Conservation (phyloP, 2,329 filamentous ascomycete species). For the Beauveria sp. region DNA sequence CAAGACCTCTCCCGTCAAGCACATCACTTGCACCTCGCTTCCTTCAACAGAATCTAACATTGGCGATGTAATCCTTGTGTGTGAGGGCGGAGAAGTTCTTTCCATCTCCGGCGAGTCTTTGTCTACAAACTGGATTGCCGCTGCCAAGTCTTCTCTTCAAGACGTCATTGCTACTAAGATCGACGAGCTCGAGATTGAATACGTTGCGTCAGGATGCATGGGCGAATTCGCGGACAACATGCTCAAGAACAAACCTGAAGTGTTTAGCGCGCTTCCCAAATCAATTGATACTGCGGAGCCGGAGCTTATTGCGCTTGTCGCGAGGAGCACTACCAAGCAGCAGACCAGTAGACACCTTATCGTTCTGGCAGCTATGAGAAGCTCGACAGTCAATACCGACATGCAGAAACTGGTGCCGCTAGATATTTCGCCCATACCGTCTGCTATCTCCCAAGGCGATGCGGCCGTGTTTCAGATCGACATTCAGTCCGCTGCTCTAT, state of each 20-base stretch:
- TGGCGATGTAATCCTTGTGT: slow-evolving; percentile 45
- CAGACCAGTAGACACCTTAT: slow-evolving; percentile 24
- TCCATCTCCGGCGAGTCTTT: slow-evolving; percentile 51
- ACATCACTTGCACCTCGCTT: slow-evolving; percentile 26
- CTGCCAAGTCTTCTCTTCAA: slow-evolving; percentile 27
- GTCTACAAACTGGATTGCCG: slow-evolving; percentile 26
- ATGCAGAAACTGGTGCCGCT: slow-evolving; percentile 31
- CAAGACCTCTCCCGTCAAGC: slow-evolving; percentile 27
- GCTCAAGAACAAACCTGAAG: slow-evolving; percentile 46
- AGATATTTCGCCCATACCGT: slow-evolving; percentile 31
- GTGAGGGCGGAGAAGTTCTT: slow-evolving; percentile 52
- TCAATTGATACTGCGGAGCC: slow-evolving; percentile 34
- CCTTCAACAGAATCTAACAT: slow-evolving; percentile 19
- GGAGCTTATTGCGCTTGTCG: slow-evolving; percentile 49
- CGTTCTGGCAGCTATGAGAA: slow-evolving; percentile 25
- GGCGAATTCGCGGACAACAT: slow-evolving; percentile 46
- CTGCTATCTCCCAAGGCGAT: slow-evolving; percentile 15
- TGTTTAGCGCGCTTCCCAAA: slow-evolving; percentile 43
- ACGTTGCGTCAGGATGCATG: slow-evolving; percentile 37
- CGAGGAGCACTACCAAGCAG: slow-evolving; percentile 25
- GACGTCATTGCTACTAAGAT: slow-evolving; percentile 26
- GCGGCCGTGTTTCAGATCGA: slow-evolving; percentile 47
- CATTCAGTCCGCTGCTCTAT: slow-evolving; percentile 53
- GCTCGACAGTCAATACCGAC: slow-evolving; percentile 18
- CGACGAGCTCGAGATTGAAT: slow-evolving; percentile 39